These are phyloP conservation scores for Fraxinus anomala DNA, from an alignment of 257 asterid species.

Conservation along the genomic window DNA sequence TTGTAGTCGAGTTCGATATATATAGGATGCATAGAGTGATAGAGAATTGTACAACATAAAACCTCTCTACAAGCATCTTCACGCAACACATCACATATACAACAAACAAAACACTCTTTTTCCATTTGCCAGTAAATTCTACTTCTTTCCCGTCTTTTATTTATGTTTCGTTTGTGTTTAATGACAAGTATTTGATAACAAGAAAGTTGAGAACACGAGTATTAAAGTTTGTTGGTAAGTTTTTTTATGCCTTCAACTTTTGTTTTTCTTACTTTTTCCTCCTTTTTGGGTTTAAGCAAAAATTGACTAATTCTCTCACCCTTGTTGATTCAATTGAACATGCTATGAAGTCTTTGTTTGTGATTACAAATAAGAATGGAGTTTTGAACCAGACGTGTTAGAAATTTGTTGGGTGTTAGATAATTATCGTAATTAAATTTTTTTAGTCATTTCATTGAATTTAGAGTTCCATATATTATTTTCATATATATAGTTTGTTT, in stretches of 20 bases:
- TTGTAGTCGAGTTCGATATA: conserved; percentile 80
- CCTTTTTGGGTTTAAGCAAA: too few species aligned
- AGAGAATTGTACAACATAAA: conserved; percentile 75
- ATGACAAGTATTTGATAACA: background rate
- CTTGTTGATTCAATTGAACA: background rate
- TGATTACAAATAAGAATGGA: background rate
- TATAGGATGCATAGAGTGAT: conserved; percentile 87
- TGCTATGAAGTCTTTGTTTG: background rate
- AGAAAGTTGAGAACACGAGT: background rate
- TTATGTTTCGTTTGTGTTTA: background rate
- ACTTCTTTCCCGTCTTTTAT: conserved; percentile 15
- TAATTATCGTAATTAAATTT: too few species aligned
- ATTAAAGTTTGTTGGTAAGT: background rate
- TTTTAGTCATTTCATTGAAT: too few species aligned
- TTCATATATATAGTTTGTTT: too few species aligned
- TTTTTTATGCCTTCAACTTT: too few species aligned
- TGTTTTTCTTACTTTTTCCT: too few species aligned
- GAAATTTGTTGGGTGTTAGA: too few species aligned
- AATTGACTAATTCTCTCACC: background rate
- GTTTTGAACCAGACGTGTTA: too few species aligned
- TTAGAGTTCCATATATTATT: too few species aligned
- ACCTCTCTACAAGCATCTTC: conserved; percentile 92
- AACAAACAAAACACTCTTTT: conserved; percentile 98
- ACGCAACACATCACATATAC: conserved; percentile 89
- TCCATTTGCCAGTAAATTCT: conserved; percentile 82